Evolutionary conservation across 1,139 yeast species (phyloP).

Genomic region (Yamadazyma songkhlaensis): DNA sequence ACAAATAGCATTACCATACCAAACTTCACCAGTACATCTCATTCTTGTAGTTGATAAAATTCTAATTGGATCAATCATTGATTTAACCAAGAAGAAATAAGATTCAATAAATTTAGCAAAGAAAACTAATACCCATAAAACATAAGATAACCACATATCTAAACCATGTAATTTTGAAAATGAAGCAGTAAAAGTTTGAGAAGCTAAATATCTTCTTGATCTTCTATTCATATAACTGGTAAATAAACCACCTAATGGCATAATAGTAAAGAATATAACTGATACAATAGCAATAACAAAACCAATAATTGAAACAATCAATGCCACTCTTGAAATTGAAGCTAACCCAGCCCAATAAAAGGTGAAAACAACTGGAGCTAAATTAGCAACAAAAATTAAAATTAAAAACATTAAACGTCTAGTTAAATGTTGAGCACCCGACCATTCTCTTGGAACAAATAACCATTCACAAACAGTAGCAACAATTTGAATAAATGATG

Average conservation of each 20-base stretch:
- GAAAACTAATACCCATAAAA: constrained; percentile 86
- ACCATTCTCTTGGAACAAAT: constrained; percentile 97
- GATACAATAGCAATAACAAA: constrained; percentile 88
- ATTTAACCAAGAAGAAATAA: constrained; percentile 85
- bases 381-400: constrained; percentile 63
- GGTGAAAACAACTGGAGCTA: constrained; percentile 85
- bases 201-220: constrained; percentile 87
- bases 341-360: constrained; percentile 78
- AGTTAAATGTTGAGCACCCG: constrained; percentile 95
- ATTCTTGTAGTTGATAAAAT: constrained; percentile 43
- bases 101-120: constrained; percentile 88
- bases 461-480: constrained; percentile 95
- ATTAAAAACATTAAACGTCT: constrained; percentile 81
- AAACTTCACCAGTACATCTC: constrained; percentile 78
- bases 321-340: constrained; percentile 70
- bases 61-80: constrained; percentile 94
- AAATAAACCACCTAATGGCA: constrained; percentile 97
- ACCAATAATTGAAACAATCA: constrained; percentile 79
- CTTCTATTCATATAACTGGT: constrained; percentile 88
- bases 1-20: constrained; percentile 79
- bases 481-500: constrained; percentile 71
- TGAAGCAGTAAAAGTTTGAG: constrained; percentile 94
- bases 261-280: constrained; percentile 77
- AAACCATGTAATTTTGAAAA: constrained; percentile 77
- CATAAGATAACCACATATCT: constrained; percentile 96